Evolutionary conservation across 148 eudicot species (phyloP), one percentile per base, ranked within the genome.

Genomic region (Pouteria glomerata): DNA sequence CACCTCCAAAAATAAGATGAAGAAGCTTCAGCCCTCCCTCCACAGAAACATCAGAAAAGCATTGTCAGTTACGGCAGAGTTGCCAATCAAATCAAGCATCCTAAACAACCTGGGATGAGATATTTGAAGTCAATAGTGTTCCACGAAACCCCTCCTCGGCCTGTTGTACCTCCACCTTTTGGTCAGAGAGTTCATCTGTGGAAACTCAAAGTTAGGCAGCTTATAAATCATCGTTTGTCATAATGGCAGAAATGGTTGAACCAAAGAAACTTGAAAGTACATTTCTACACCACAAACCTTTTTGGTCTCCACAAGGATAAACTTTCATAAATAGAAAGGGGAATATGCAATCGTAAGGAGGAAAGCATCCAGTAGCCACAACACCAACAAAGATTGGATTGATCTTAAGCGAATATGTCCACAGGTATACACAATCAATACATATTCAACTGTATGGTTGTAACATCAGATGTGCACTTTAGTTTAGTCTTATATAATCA

Each of bases 101-200:
- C 73, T 79, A 89, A 62, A 87, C 82, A 56, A 79, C 74, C 76
- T 87, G 96, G 31, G 85, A 84, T 21, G 91, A 70, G 24, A 86
- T 66, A 71, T 74, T 89, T 66, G 92, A 96, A 47, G 97, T 80
- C 77, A 96, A 81, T 26, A 92, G 87, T 65, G 96, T 82, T 71
- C 99, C 99, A 56, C 96, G 92, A 80, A 96, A 96, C 63, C 99
- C 99, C 82, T 83, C 97, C 73, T 96, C 99, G 51, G 88, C 74
- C 74, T 72, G 84, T 63, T 80, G 89, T 58, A 79, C 81, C 73
- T 90, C 97, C 75, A 81, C 62, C 83, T 90, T 90, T 60, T 85
- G 87, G 62, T 78, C 92, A 41, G 89, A 87, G 60, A 96, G 87
- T 84, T 96, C 99, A 84, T 96, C 99, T 96, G 86, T 19, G 58